Conservation (phyloP, 1,284 basidiomycete species). For the Tilletiopsis washingtonensis region DNA sequence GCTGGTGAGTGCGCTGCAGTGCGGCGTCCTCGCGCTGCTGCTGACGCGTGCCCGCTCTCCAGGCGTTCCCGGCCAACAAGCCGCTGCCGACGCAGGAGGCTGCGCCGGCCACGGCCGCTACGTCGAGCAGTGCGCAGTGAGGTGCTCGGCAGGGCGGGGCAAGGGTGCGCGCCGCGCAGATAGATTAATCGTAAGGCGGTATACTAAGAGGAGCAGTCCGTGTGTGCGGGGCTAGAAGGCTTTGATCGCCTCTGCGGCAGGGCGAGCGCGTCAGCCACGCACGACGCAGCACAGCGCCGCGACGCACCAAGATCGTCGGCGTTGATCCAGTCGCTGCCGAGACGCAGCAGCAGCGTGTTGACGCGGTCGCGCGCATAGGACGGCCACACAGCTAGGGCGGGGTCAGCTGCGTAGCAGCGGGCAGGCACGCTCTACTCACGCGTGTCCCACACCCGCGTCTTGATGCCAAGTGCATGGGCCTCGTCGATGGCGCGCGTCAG, state of each 20-base stretch:
- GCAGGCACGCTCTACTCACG: slow-evolving; percentile 1
- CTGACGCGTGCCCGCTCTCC: background rate
- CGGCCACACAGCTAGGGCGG: slow-evolving; percentile 21
- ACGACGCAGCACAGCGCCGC: too few relatives aligned
- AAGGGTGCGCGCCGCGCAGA: too few relatives aligned
- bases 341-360: slow-evolving; percentile 15
- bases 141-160: too few relatives aligned
- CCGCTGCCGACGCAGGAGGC: slow-evolving; percentile 51
- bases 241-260: too few relatives aligned
- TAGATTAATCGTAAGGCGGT: too few relatives aligned
- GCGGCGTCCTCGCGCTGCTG: background rate
- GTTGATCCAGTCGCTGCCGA: slow-evolving; percentile 27
- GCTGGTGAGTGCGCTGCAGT: slow-evolving; percentile 41
- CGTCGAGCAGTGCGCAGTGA: too few relatives aligned
- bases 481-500: slow-evolving; percentile 5
- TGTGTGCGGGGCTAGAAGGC: too few relatives aligned
- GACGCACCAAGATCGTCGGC: slow-evolving; percentile 29
- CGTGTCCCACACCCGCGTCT: slow-evolving; percentile 18
- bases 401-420: background rate
- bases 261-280: too few relatives aligned
- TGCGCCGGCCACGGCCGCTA: too few relatives aligned
- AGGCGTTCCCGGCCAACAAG: slow-evolving; percentile 81
- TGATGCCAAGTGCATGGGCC: slow-evolving; percentile 10
- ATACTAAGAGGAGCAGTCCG: too few relatives aligned
- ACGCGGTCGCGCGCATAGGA: slow-evolving; percentile 17